A percentile compares a stretch with the other conserved stretches of the same genome.
Evolutionary conservation across 805 yeast species (phyloP).

Genomic region (Candida vartiovaarae): DNA sequence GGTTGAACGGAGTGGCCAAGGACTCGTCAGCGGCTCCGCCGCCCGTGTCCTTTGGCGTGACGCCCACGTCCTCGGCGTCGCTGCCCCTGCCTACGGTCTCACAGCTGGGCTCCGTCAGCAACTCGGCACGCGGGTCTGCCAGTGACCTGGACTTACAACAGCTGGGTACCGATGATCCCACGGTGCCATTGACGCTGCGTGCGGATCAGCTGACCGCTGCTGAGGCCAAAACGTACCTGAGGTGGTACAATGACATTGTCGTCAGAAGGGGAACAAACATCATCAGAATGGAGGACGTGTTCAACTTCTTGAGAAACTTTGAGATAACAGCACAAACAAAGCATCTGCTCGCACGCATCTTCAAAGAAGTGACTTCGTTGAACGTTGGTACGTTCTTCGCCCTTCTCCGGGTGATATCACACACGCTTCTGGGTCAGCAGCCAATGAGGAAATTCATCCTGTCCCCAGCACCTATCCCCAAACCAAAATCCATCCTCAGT

Average conservation of each 20-base stretch:
- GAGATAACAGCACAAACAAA: constrained; percentile 47
- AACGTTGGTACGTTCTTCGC: constrained; percentile 92
- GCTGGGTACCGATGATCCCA: constrained; percentile 28
- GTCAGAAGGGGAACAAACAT: constrained; percentile 61
- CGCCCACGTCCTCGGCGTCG: background rate
- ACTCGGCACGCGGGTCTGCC: background rate
- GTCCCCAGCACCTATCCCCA: constrained; percentile 59
- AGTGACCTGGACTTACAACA: too few relatives aligned
- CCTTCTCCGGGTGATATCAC: constrained; percentile 70
- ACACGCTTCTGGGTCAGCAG: constrained; percentile 46
- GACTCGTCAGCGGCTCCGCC: constrained; percentile 36
- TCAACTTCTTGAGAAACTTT: constrained; percentile 72
- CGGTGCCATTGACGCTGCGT: constrained; percentile 57
- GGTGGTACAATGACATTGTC: constrained; percentile 89
- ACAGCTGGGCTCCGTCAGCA: background rate
- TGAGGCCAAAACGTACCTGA: constrained; percentile 77
- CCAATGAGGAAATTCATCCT: constrained; percentile 49
- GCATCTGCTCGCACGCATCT: constrained; percentile 43
- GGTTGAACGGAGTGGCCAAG: constrained; percentile 37
- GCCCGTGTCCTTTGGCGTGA: constrained; percentile 42
- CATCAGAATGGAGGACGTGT: constrained; percentile 70
- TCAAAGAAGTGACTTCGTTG: constrained; percentile 48
- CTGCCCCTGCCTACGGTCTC: background rate
- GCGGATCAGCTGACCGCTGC: constrained; percentile 63
- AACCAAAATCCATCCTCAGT: constrained; percentile 72